Percentiles rank a stretch among this genome's conserved stretches.
Evolutionary conservation across 345 rosid species (phyloP).

Genomic region (Euphorbia peplus): DNA sequence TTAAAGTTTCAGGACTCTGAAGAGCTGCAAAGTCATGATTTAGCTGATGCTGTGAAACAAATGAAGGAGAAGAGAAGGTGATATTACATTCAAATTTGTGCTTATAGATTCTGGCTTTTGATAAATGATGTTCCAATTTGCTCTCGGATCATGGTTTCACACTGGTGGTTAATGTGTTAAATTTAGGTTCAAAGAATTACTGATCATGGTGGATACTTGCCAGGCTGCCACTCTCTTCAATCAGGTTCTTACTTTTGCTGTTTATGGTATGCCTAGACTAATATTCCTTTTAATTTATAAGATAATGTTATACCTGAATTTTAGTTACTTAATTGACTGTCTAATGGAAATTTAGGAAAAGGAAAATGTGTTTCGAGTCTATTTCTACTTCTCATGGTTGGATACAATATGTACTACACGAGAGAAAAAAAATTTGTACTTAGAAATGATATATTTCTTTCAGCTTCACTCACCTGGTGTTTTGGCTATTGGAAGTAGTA

Average conservation of each 20-base stretch:
- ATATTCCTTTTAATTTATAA: not conserved
- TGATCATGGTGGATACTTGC: slow-evolving; percentile 98
- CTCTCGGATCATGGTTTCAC: slow-evolving; percentile 8
- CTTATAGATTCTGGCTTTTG: slow-evolving; percentile 14
- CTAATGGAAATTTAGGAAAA: slow-evolving; percentile 2
- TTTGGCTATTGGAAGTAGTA: slow-evolving; percentile 95
- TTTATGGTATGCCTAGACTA: not conserved
- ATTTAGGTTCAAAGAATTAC: slow-evolving; percentile 88
- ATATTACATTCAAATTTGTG: slow-evolving; percentile 12
- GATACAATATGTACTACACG: not conserved
- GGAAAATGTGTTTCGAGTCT: not conserved
- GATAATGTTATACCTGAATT: not conserved
- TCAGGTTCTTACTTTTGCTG: slow-evolving; percentile 49
- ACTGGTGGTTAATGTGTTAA: slow-evolving; percentile 21
- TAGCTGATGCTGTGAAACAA: slow-evolving; percentile 98
- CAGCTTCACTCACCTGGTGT: slow-evolving; percentile 96
- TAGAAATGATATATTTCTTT: slow-evolving; percentile 8
- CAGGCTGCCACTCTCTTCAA: slow-evolving; percentile 97
- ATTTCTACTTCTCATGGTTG: not conserved
- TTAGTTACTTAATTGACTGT: not conserved
- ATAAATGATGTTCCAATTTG: slow-evolving; percentile 1
- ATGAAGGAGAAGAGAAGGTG: slow-evolving; percentile 97
- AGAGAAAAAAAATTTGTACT: slow-evolving; percentile 11
- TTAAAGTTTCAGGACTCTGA: slow-evolving; percentile 95
- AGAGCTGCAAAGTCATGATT: slow-evolving; percentile 97